Base-by-base conservation (phyloP, 352 stramenopile species). In the Nannochloropsis limnetica region DNA sequence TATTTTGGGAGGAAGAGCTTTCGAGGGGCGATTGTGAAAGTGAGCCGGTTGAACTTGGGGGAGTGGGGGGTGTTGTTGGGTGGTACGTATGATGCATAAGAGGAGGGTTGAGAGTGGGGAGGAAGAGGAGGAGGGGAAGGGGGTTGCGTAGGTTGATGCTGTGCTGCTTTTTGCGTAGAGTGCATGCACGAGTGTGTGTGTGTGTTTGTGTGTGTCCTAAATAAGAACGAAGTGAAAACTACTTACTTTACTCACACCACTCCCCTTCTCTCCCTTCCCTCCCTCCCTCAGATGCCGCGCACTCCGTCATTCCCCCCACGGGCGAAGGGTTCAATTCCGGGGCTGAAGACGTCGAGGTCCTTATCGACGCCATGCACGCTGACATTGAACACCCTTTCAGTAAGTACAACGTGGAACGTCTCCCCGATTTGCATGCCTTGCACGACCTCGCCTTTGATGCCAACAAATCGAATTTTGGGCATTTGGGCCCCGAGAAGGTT, bases 1-100 rank as follows among this genome's bases (percentile, higher is more conserved):
- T 74, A 74, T 74, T 74, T 74, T 74, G 22, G 11, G n/a, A 74
- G 61, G 61, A 74, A 22, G 61, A 74, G n/a, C n/a, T 74, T 74
- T 29, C n/a, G 61, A 3, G 61, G 61, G n/a, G 61, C 61, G 25
- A 74, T 74, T 2, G 61, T 74, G n/a, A 74, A 74, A 22, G 61
- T 74, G 2, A 74, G n/a, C 61, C 61, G 25, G 20, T 20, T 74
- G 6, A 74, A 74, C 20, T 11, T 74, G 4, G 61, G 61, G 61
- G 61, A 74, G 11, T 74, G 61, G 61, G 61, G n/a, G 11, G 61
- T 74, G n/a, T 29, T 74, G n/a, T 20, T 74, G n/a, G 61, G 61
- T 25, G 61, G 61, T 74, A 74, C n/a, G 61, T 49, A 49, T 14
- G n/a, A n/a, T n/a, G n/a, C n/a, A n/a, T n/a, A n/a, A n/a, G n/a